Evolutionary conservation across 805 yeast species (phyloP).

Genomic region (Barnettozyma siamensis): DNA sequence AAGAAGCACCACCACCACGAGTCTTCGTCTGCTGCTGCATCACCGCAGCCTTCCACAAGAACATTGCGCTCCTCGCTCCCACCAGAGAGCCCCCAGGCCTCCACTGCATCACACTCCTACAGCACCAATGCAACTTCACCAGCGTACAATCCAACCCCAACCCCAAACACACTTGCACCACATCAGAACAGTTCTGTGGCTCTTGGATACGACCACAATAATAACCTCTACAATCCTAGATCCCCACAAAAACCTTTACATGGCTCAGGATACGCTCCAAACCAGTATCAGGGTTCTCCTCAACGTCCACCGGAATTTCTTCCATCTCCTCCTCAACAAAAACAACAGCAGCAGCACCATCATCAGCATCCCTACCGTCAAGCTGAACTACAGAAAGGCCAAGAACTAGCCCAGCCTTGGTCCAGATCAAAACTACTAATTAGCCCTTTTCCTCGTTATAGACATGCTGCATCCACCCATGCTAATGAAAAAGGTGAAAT

Average conservation of each 20-base stretch:
- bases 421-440: slow-evolving; percentile 51
- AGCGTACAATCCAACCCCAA: slow-evolving; percentile 4
- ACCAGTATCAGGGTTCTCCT: slow-evolving; percentile 5
- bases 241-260: slow-evolving; percentile 17
- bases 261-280: not conserved
- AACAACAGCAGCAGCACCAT: slow-evolving; percentile 14
- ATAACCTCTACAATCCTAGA: slow-evolving; percentile 18
- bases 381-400: slow-evolving; percentile 5
- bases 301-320: slow-evolving; percentile 6
- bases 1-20: slow-evolving; percentile 35
- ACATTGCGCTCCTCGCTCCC: slow-evolving; percentile 9
- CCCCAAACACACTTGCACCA: slow-evolving; percentile 2
- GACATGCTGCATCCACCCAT: slow-evolving; percentile 79
- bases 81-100: slow-evolving; percentile 22
- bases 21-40: slow-evolving; percentile 9
- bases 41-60: slow-evolving; percentile 15
- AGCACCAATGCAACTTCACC: no score
- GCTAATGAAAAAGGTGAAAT: slow-evolving; percentile 77
- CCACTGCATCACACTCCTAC: no score
- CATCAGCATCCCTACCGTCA: slow-evolving; percentile 26
- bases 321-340: slow-evolving; percentile 6
- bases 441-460: slow-evolving; percentile 91
- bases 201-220: slow-evolving; percentile 20
- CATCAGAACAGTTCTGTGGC: slow-evolving; percentile 11
- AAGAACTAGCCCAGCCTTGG: slow-evolving; percentile 45